Base-by-base conservation (phyloP, 192 early-diverging fungal species). In the Gonapodya prolifera region DNA sequence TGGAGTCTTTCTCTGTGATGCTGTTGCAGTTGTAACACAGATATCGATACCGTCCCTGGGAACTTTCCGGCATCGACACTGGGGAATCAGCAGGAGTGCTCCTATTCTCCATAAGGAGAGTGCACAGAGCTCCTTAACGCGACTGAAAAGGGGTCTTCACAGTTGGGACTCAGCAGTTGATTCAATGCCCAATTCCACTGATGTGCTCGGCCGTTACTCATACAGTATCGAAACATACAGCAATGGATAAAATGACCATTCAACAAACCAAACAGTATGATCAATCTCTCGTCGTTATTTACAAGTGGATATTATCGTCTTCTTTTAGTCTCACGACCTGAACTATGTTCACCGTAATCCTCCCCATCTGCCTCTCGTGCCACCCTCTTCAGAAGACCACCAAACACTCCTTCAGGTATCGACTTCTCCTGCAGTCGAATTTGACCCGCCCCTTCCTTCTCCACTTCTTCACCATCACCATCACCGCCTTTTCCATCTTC, bases 401-500 rank as follows among this genome's bases (percentile, higher is more conserved):
- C 88, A 84, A 87, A 89, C 36, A 89, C 86, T 0, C 70, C 88
- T 17, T 80, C 83, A 1, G 88, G 88, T 23, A 89, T 78, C 16
- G 76, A 76, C 75, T 79, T 69, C 76, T 83, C 80, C 73, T 86
- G 80, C 2, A 89, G 70, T 16, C 34, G 70, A 30, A 16, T 17
- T 34, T n/a, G 18, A 29, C 16, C 16, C 17, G 30, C 34, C 31
- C 75, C 30, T 33, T 34, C 33, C 0, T 33, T 35, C 35, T 2
- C 8, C 23, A 16, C 45, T 8, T 61, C 45, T 23, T 23, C 71
- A 29, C 71, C 28, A 32, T 2, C 31, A 32, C 18, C 71, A 73
- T 73, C 71, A n/a, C n/a, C 45, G n/a, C 13, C 32, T 23, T 29
- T 35, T 0, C 32, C 76, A 28, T 30, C 35, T 17, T 77, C 76